A percentile compares a stretch with the other conserved stretches of the same genome.
Conservation (phyloP, 495 filamentous ascomycete species). For the Aspergillus sclerotiicarbonarius region DNA sequence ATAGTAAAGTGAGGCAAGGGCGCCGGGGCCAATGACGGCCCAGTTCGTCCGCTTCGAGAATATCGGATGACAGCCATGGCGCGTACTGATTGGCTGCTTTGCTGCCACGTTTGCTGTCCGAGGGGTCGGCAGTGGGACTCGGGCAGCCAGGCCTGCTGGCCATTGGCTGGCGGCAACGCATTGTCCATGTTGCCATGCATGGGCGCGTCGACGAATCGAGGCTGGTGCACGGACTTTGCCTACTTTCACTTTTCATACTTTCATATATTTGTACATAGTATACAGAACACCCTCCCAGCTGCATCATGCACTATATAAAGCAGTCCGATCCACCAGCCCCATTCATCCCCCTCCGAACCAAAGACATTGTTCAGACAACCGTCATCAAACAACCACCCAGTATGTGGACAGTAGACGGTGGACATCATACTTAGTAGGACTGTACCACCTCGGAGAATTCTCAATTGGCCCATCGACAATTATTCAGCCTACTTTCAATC, state of each 20-base stretch:
- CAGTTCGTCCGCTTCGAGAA: slow-evolving; percentile 14
- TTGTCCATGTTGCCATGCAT: slow-evolving; percentile 1
- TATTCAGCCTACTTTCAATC: neutral
- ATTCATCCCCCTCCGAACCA: neutral
- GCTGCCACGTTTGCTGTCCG: slow-evolving; percentile 17
- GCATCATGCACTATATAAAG: neutral
- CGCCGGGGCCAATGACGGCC: slow-evolving; percentile 9
- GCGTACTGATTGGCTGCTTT: slow-evolving; percentile 17
- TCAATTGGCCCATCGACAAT: neutral
- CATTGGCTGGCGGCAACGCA: neutral
- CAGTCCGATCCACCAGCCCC: neutral
- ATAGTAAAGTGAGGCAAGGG: slow-evolving; percentile 19
- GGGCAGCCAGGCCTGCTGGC: neutral
- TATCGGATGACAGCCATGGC: slow-evolving; percentile 12
- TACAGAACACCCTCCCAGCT: neutral
- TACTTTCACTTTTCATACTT: no score
- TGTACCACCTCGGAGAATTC: slow-evolving; percentile 4
- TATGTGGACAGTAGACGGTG: neutral
- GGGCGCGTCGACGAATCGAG: neutral
- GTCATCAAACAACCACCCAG: neutral
- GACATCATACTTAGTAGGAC: neutral
- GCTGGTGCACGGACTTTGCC: neutral
- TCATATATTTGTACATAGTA: no score
- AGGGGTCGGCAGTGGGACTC: neutral
- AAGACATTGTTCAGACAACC: neutral